Conservation (phyloP, 176 grass and related monocot species). For the Oryza punctata region DNA sequence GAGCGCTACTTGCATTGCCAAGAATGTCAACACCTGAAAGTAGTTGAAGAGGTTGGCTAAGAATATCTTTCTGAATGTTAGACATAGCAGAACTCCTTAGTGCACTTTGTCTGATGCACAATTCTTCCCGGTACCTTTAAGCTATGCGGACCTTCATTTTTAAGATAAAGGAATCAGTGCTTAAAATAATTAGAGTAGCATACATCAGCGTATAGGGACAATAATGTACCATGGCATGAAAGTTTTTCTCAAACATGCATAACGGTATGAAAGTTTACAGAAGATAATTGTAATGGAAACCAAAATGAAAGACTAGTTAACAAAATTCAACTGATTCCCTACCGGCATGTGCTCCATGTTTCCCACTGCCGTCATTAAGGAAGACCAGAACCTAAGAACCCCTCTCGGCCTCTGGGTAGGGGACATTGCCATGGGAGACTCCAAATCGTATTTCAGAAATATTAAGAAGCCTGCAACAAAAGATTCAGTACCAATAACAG, state of each 20-base stretch:
- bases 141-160: constrained; percentile 73
- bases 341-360: constrained; percentile 99
- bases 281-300: not conserved
- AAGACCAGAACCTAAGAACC: constrained; percentile 97
- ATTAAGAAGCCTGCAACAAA: constrained; percentile 72
- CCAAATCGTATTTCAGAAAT: constrained; percentile 92
- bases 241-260: not conserved
- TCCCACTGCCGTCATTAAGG: constrained; percentile 96
- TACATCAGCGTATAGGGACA: constrained; percentile 22
- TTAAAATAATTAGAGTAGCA: not conserved
- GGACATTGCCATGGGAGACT: constrained; percentile 98
- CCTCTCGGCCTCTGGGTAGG: constrained; percentile 94
- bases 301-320: not conserved
- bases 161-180: constrained; percentile 18
- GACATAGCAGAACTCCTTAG: constrained; percentile 73
- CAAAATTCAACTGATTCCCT: constrained; percentile 34
- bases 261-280: constrained; percentile 6
- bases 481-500: constrained; percentile 25
- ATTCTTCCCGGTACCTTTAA: constrained; percentile 77
- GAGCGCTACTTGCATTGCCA: constrained; percentile 96
- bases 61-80: constrained; percentile 94
- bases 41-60: constrained; percentile 93
- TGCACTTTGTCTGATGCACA: constrained; percentile 94
- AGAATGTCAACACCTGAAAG: constrained; percentile 99
- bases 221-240: constrained; percentile 7